These are phyloP conservation scores for Wickerhamomyces queroliae DNA, from an alignment of 805 yeast genomes.

Conservation along the genomic window DNA sequence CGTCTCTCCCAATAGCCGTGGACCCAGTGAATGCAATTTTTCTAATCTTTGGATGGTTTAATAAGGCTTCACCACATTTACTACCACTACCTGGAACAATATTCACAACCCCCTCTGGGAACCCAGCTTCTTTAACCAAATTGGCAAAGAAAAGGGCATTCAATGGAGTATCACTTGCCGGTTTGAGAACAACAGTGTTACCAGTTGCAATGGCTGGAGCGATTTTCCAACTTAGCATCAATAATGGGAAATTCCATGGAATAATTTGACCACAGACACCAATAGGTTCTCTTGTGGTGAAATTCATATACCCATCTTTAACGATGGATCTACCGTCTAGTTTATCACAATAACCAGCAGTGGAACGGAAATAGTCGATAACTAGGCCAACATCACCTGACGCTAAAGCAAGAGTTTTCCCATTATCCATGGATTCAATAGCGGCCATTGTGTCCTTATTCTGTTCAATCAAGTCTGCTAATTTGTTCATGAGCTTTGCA, in stretches of 20 bases:
- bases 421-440: constrained; percentile 73
- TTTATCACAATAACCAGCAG: constrained; percentile 73
- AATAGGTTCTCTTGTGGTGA: constrained; percentile 66
- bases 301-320: constrained; percentile 56
- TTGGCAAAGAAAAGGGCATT: constrained; percentile 61
- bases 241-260: constrained; percentile 82
- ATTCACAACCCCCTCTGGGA: constrained; percentile 73
- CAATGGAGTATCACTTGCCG: constrained; percentile 75
- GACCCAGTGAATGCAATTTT: constrained; percentile 83
- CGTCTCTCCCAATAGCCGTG: constrained; percentile 66
- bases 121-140: constrained; percentile 60
- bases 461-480: constrained; percentile 66
- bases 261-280: constrained; percentile 83
- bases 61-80: constrained; percentile 65
- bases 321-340: constrained; percentile 59
- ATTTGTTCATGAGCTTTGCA: constrained; percentile 44
- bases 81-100: constrained; percentile 72
- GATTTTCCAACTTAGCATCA: constrained; percentile 76
- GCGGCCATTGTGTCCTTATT: constrained; percentile 57
- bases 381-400: constrained; percentile 64
- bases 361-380: constrained; percentile 59
- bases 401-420: constrained; percentile 64
- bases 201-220: constrained; percentile 79
- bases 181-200: constrained; percentile 66
- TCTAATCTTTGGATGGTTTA: constrained; percentile 62